A percentile compares a stretch with the other conserved stretches of the same genome.
Evolutionary conservation across 2,329 filamentous ascomycete species (phyloP).

Genomic region (Ophiostoma sp.): DNA sequence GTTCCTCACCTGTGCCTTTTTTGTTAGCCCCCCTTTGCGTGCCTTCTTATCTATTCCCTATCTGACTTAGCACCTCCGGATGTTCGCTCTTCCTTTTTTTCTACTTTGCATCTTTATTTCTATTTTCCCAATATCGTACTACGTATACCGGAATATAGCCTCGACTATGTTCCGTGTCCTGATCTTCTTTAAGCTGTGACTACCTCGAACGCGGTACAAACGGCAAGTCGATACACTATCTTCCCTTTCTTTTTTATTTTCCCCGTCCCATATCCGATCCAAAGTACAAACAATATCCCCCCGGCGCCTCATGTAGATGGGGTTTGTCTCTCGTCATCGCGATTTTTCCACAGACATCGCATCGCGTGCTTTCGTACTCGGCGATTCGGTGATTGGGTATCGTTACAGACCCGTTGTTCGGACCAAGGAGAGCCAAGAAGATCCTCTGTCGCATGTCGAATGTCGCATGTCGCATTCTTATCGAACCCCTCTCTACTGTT

Average conservation of each 20-base stretch:
- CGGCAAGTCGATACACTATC: neutral
- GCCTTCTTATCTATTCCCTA: neutral
- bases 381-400: no score
- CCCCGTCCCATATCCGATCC: neutral
- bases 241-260: neutral
- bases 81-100: neutral
- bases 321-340: neutral
- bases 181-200: neutral
- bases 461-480: neutral
- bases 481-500: neutral
- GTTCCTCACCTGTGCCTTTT: neutral
- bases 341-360: neutral
- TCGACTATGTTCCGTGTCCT: neutral
- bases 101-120: neutral
- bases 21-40: neutral
- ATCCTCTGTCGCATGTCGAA: neutral
- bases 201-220: neutral
- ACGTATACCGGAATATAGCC: neutral
- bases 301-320: neutral
- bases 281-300: neutral
- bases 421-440: no score
- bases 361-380: neutral
- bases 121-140: neutral
- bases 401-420: no score
- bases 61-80: neutral